Evolutionary conservation across 1,284 basidiomycete genomes (phyloP), one percentile per base, ranked within the genome.

Genomic region (Ceratobasidium sp.): DNA sequence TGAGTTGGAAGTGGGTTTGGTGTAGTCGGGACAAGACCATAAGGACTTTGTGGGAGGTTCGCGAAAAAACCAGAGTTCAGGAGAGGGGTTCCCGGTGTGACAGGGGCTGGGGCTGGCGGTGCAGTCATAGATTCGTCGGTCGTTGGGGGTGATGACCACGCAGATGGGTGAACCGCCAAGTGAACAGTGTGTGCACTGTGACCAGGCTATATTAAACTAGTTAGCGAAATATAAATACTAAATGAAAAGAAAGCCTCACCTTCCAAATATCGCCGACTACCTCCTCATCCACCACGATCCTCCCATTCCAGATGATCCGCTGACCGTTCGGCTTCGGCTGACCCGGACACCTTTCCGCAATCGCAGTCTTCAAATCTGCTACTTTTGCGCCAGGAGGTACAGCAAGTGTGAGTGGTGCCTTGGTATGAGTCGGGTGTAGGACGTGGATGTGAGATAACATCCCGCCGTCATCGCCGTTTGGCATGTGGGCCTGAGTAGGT

Each of bases 91-190:
- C 67, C 61, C 13, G 63, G 46, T 23, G 70, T 60, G 76, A 53
- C n/a, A 20, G 44, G 42, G 51, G 44, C 15, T 9, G 53, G 61
- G 15, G 61, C 61, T 5, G 79, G 60, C 51, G 79, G 55, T 23
- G 58, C 39, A 75, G 55, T 18, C 5, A 40, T 81, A 49, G 39
- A 83, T 82, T 60, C 84, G 80, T 78, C 82, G 83, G 77, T 60
- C 83, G 91, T 86, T 53, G 91, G 90, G 12, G 85, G 80, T 20
- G 87, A 85, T 61, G 88, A 87, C 93, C 94, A 95, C 69, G 92
- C 91, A 42, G 91, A 91, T 26, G 93, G 91, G 82, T 92, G 91
- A 18, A 95, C 93, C 13, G 93, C 91, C 40, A 95, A 87, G 84
- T 94, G 94, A 40, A 95, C 86, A 77, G 91, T 87, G 66, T 89